Conservation (phyloP, 768 basidiomycete species). For the Auriscalpium microsporum region DNA sequence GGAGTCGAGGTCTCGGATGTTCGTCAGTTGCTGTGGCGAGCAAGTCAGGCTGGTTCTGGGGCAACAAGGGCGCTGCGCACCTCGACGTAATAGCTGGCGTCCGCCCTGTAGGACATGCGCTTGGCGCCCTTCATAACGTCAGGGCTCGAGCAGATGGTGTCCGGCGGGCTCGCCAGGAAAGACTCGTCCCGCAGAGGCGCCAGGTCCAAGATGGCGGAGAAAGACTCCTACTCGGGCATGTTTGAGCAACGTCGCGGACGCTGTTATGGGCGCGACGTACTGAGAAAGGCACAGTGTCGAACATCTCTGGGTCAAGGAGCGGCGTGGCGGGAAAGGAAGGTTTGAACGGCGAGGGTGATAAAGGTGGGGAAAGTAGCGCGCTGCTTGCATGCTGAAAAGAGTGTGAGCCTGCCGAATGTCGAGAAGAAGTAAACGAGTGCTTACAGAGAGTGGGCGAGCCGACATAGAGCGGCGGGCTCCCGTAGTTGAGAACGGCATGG, state of each 20-base stretch:
- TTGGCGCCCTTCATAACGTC: neutral
- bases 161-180: neutral
- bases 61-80: neutral
- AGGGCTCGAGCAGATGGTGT: neutral
- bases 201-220: slow-evolving; percentile 9
- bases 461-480: too few species aligned
- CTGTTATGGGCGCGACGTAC: slow-evolving; percentile 1
- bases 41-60: neutral
- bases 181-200: neutral
- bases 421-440: too few species aligned
- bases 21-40: slow-evolving; percentile 8
- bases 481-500: too few species aligned
- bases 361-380: slow-evolving; percentile 6
- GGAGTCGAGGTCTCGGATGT: slow-evolving; percentile 14
- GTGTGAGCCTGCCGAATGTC: too few species aligned
- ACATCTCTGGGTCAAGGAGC: slow-evolving; percentile 11
- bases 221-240: slow-evolving; percentile 9
- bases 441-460: too few species aligned
- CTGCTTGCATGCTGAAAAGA: neutral
- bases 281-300: slow-evolving; percentile 16
- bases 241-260: neutral
- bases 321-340: slow-evolving; percentile 11
- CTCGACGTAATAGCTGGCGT: slow-evolving; percentile 15
- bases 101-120: slow-evolving; percentile 6
- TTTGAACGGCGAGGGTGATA: slow-evolving; percentile 5